Evolutionary conservation across 805 yeast species (phyloP).

Genomic region (Kazachstania bromeliacearum): DNA sequence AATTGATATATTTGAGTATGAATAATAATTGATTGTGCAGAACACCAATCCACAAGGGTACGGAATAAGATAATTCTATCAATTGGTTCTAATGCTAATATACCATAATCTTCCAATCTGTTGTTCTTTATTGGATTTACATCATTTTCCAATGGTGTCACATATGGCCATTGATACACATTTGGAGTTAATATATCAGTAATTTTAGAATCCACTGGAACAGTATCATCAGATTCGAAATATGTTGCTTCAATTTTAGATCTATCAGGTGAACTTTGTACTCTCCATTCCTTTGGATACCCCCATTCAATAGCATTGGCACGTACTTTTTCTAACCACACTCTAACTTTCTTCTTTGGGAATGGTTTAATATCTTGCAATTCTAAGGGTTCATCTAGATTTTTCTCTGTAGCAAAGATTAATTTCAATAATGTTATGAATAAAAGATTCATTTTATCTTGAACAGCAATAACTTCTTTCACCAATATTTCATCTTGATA

Average conservation of each 20-base stretch:
- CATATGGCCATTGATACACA: constrained; percentile 9
- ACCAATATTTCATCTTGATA: constrained; percentile 19
- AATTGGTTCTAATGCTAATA: constrained; percentile 12
- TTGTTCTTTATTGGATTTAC: constrained; percentile 11
- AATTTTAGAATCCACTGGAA: constrained; percentile 10
- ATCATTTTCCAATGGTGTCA: constrained; percentile 6
- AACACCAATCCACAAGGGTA: constrained; percentile 16
- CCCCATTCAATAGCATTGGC: constrained; percentile 17
- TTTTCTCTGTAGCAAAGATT: constrained; percentile 8
- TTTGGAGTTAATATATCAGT: constrained; percentile 16
- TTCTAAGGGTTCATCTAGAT: constrained; percentile 14
- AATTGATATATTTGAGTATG: constrained; percentile 18
- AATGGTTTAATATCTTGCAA: constrained; percentile 6
- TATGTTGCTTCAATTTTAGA: neutral
- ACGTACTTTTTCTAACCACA: constrained; percentile 10
- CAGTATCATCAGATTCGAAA: constrained; percentile 11
- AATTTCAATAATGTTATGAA: constrained; percentile 15
- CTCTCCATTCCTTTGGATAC: constrained; percentile 22
- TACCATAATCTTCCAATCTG: constrained; percentile 15
- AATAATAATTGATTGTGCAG: constrained; percentile 13
- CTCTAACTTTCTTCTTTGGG: constrained; percentile 9
- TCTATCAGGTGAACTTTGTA: constrained; percentile 2
- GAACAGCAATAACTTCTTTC: constrained; percentile 15
- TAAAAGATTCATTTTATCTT: constrained; percentile 20
- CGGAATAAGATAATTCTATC: constrained; percentile 15